A percentile compares a stretch with the other conserved stretches of the same genome.
Evolutionary conservation across 371 early-diverging fungal species (phyloP).

Genomic region (Haplosporangium sp.): DNA sequence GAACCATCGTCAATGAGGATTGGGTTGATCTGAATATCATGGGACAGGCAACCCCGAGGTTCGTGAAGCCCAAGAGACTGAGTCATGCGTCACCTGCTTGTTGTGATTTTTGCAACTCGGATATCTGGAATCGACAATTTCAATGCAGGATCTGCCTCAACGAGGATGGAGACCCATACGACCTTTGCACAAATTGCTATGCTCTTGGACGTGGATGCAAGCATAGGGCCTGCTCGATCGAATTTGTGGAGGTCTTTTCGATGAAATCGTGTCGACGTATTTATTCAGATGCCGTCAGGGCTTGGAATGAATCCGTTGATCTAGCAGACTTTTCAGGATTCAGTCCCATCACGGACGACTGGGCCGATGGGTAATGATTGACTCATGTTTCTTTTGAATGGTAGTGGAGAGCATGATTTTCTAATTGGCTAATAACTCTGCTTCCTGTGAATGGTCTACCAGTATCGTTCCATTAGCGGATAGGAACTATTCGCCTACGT

Average conservation of each 20-base stretch:
- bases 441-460: background rate
- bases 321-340: constrained; percentile 7
- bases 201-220: constrained; percentile 43
- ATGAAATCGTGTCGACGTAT: constrained; percentile 22
- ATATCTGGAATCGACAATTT: constrained; percentile 58
- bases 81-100: constrained; percentile 17
- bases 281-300: constrained; percentile 17
- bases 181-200: constrained; percentile 32
- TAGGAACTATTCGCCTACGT: constrained; percentile 7
- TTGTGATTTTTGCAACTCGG: constrained; percentile 53
- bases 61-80: constrained; percentile 18
- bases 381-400: background rate
- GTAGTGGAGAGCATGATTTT: background rate
- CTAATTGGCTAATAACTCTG: background rate
- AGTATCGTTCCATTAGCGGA: constrained; percentile 13
- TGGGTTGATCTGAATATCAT: constrained; percentile 36
- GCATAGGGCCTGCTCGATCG: constrained; percentile 26
- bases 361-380: constrained; percentile 21
- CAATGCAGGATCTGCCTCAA: constrained; percentile 56
- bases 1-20: constrained; percentile 40
- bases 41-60: background rate
- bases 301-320: constrained; percentile 36
- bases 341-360: constrained; percentile 6
- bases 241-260: constrained; percentile 40
- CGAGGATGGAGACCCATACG: constrained; percentile 20